A percentile compares a stretch with the other conserved stretches of the same genome.
Conservation (phyloP, 2,329 filamentous ascomycete genomes). For the Fusarium sp. region DNA sequence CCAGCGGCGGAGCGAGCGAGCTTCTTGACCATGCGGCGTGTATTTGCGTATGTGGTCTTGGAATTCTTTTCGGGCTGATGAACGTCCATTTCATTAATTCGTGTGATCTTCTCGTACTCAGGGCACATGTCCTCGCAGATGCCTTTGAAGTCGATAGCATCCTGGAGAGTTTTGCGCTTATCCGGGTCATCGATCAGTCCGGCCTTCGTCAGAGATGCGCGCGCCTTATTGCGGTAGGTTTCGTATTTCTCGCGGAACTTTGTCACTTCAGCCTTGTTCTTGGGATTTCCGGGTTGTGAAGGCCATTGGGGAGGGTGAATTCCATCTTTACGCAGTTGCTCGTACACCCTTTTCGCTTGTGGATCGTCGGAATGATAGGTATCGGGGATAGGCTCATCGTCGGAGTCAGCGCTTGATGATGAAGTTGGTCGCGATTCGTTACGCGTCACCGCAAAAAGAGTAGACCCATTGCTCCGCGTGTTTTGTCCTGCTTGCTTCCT, state of each 20-base stretch:
- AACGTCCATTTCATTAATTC: slow-evolving; percentile 70
- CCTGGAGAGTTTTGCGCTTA: slow-evolving; percentile 67
- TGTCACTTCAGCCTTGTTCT: slow-evolving; percentile 61
- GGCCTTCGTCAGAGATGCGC: slow-evolving; percentile 65
- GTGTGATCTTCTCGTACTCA: slow-evolving; percentile 70
- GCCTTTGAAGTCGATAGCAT: slow-evolving; percentile 73
- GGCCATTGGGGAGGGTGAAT: slow-evolving; percentile 66
- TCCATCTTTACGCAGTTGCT: slow-evolving; percentile 63
- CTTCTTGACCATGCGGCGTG: slow-evolving; percentile 71
- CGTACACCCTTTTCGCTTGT: slow-evolving; percentile 61
- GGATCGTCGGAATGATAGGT: slow-evolving; percentile 46
- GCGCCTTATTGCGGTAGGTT: slow-evolving; percentile 64
- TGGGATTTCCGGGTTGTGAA: slow-evolving; percentile 61
- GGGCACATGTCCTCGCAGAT: slow-evolving; percentile 77
- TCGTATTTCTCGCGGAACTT: slow-evolving; percentile 65
- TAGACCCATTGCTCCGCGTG: slow-evolving; percentile 31
- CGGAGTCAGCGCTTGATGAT: slow-evolving; percentile 37
- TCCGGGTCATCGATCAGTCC: slow-evolving; percentile 72
- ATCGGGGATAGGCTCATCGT: slow-evolving; percentile 30
- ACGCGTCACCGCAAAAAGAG: slow-evolving; percentile 32
- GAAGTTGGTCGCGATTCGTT: slow-evolving; percentile 40
- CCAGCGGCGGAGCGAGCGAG: slow-evolving; percentile 74
- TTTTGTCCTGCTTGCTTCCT: slow-evolving; percentile 27
- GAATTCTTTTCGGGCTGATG: slow-evolving; percentile 63
- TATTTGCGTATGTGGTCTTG: slow-evolving; percentile 56